phyloP scores from a whole-genome alignment of 2,329 filamentous ascomycete genomes.

The Colletotrichum sp. region DNA sequence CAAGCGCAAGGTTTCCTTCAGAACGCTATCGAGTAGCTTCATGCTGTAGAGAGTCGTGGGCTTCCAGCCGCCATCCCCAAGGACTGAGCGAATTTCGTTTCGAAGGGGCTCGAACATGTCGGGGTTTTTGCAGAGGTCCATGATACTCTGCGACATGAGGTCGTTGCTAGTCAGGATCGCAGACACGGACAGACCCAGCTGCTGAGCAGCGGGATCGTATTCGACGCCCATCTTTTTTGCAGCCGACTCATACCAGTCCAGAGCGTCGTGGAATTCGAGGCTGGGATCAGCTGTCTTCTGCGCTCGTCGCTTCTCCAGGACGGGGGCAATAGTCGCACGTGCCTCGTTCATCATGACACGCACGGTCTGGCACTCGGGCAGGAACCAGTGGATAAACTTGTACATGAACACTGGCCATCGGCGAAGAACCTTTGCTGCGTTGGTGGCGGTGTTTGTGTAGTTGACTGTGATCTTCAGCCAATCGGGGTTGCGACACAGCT shows the following conservation, averaged over 20 bases:
- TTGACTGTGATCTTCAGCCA: conserved; percentile 22
- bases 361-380: conserved; percentile 16
- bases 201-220: conserved; percentile 3
- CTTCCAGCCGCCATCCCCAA: neutral
- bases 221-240: neutral
- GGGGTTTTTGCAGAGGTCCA: conserved; percentile 23
- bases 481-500: conserved; percentile 22
- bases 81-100: conserved; percentile 20
- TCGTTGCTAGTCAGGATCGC: conserved; percentile 29
- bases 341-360: conserved; percentile 8
- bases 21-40: conserved; percentile 9
- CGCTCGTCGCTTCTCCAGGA: conserved; percentile 21
- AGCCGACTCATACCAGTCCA: conserved; percentile 23
- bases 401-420: conserved; percentile 20
- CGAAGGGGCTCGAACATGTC: conserved; percentile 24
- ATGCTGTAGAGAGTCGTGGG: neutral
- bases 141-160: conserved; percentile 22
- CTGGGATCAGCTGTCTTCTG: neutral
- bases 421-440: conserved; percentile 8
- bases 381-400: conserved; percentile 22
- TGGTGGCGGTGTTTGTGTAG: conserved; percentile 4
- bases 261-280: conserved; percentile 19
- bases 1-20: conserved; percentile 17
- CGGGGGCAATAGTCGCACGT: conserved; percentile 13
- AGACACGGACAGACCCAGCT: conserved; percentile 25